Conservation (phyloP, 1,284 basidiomycete genomes). For the Cerioporus squamosus region DNA sequence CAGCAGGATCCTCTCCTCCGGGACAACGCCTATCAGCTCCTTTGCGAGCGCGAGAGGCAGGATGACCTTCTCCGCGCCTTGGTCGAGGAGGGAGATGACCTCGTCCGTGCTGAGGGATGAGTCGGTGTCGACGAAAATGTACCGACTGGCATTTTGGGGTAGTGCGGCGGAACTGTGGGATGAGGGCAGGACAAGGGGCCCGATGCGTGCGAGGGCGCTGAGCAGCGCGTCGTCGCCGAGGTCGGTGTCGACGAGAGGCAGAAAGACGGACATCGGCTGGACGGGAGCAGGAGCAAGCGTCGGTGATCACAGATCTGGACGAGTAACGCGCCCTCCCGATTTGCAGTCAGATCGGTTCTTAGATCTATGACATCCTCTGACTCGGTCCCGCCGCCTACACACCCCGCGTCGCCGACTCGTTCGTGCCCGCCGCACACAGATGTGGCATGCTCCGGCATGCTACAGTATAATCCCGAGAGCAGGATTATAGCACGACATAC, state of each 20-base stretch:
- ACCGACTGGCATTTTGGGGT: constrained; percentile 40
- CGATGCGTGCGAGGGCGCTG: constrained; percentile 69
- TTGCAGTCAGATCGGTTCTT: background rate
- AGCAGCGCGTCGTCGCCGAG: constrained; percentile 52
- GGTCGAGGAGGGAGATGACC: constrained; percentile 72
- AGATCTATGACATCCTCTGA: background rate
- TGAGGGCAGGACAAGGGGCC: constrained; percentile 69
- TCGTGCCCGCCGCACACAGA: too few species aligned
- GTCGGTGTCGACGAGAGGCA: constrained; percentile 60
- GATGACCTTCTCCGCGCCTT: constrained; percentile 79
- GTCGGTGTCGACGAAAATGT: constrained; percentile 63
- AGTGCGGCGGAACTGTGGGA: constrained; percentile 37
- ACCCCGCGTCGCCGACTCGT: too few species aligned
- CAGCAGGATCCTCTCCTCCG: constrained; percentile 74
- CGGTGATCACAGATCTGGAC: constrained; percentile 16
- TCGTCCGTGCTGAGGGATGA: constrained; percentile 55
- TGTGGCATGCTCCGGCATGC: too few species aligned
- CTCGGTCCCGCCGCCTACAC: background rate
- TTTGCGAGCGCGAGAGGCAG: constrained; percentile 69
- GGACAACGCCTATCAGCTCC: constrained; percentile 70
- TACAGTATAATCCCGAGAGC: too few species aligned
- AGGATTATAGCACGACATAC: too few species aligned
- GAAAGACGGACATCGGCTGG: constrained; percentile 55
- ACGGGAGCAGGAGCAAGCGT: constrained; percentile 3
- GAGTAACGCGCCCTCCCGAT: background rate